These are phyloP conservation scores for Cryoendolithus antarcticus DNA, from an alignment of 2,329 filamentous ascomycete species.

Conservation along the genomic window DNA sequence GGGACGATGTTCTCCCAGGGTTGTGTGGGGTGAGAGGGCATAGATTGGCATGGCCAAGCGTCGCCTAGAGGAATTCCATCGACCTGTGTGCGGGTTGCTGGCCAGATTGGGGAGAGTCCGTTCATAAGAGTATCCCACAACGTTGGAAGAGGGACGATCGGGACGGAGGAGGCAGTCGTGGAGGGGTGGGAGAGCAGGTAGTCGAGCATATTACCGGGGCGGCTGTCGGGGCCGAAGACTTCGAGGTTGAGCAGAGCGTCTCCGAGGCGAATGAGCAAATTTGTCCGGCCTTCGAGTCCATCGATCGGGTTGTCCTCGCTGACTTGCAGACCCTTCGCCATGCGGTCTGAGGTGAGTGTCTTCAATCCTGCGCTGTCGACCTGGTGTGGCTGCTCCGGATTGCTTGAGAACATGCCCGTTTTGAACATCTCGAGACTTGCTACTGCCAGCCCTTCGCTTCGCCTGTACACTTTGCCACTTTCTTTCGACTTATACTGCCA, in stretches of 20 bases:
- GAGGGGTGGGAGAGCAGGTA: constrained; percentile 86
- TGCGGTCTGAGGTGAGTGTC: constrained; percentile 57
- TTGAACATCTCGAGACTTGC: constrained; percentile 87
- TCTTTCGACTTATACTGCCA: constrained; percentile 93
- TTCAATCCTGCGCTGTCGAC: constrained; percentile 76
- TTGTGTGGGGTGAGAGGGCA: constrained; percentile 61
- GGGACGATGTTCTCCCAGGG: constrained; percentile 74
- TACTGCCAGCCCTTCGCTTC: constrained; percentile 79
- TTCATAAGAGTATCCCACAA: constrained; percentile 87
- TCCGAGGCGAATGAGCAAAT: constrained; percentile 62
- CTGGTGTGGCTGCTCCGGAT: constrained; percentile 68
- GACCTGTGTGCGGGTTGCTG: constrained; percentile 69
- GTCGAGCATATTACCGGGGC: constrained; percentile 92
- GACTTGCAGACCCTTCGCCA: constrained; percentile 78
- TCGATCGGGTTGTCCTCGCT: constrained; percentile 67
- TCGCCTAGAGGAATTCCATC: constrained; percentile 82
- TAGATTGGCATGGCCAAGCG: constrained; percentile 78
- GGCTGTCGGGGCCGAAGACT: constrained; percentile 70
- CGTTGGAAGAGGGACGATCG: constrained; percentile 74
- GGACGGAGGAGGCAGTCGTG: constrained; percentile 76
- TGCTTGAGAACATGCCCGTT: constrained; percentile 73
- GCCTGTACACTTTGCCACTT: constrained; percentile 66
- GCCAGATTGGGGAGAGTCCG: constrained; percentile 80
- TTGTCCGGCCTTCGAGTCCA: constrained; percentile 72
- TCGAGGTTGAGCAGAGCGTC: constrained; percentile 68